phyloP scores from a whole-genome alignment of 2,329 filamentous ascomycete genomes.

The Trichophyton mentagrophytes region DNA sequence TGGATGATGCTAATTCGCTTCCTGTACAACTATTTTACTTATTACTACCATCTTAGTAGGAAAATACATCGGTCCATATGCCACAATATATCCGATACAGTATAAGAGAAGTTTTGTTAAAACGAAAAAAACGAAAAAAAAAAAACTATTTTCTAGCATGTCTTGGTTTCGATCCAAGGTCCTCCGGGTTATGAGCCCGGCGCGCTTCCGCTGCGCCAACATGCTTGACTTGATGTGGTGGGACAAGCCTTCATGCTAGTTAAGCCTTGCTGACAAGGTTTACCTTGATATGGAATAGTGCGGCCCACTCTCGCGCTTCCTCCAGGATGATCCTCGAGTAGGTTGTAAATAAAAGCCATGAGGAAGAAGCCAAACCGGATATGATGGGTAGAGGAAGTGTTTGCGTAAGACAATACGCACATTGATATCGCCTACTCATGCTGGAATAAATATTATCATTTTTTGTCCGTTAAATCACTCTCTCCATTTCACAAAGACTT shows the following conservation, averaged over 20 bases:
- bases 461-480: conserved; percentile 31
- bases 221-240: conserved; percentile 14
- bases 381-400: too few relatives aligned
- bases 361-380: too few relatives aligned
- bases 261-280: neutral
- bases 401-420: too few relatives aligned
- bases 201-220: conserved; percentile 27
- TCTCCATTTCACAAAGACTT: conserved; percentile 68
- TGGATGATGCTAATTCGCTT: neutral
- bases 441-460: neutral
- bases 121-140: neutral
- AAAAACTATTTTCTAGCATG: conserved; percentile 12
- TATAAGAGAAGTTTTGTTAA: too few relatives aligned
- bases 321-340: neutral
- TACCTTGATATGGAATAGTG: neutral
- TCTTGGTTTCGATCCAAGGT: conserved; percentile 18
- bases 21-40: neutral
- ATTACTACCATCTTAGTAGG: neutral
- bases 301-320: neutral
- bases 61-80: neutral
- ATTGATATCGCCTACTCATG: too few relatives aligned
- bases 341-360: neutral
- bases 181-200: conserved; percentile 30
- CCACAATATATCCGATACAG: neutral
- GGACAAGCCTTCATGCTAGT: neutral